phyloP scores from a whole-genome alignment of 140 eudicot genomes.

The Erigeron philadelphicus region DNA sequence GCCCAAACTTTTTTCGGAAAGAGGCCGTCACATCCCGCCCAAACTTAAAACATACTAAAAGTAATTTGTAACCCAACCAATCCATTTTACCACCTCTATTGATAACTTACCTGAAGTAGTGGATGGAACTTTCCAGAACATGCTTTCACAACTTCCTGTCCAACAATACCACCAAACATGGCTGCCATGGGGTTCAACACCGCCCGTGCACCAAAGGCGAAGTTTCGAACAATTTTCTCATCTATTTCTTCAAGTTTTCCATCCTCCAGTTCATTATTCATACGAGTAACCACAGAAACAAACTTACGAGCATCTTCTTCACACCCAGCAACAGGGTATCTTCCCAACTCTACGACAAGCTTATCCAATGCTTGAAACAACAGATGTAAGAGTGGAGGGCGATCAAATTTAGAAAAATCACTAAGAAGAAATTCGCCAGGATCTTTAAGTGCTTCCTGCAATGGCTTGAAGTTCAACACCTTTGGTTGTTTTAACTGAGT shows the following conservation, averaged over 20 bases:
- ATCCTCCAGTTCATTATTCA: constrained; percentile 48
- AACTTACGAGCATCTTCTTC: constrained; percentile 78
- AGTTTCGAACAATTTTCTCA: constrained; percentile 50
- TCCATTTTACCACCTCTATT: not conserved
- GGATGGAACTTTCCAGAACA: constrained; percentile 93
- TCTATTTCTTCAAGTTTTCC: constrained; percentile 57
- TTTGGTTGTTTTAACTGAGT: constrained; percentile 86
- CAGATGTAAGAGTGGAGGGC: constrained; percentile 80
- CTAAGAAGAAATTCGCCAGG: constrained; percentile 92
- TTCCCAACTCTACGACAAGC: constrained; percentile 46
- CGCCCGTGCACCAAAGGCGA: constrained; percentile 80
- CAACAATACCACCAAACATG: constrained; percentile 93
- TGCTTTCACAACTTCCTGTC: constrained; percentile 90
- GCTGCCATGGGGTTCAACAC: constrained; percentile 93
- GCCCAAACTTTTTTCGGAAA: no score
- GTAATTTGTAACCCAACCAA: not conserved
- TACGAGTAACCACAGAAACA: constrained; percentile 37
- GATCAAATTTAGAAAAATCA: constrained; percentile 85
- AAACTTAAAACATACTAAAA: not conserved
- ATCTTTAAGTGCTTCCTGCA: constrained; percentile 61
- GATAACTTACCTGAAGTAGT: constrained; percentile 61
- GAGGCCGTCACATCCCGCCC: no score
- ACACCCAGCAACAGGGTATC: constrained; percentile 76
- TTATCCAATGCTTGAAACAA: constrained; percentile 77
- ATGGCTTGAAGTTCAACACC: constrained; percentile 62